These are phyloP conservation scores for Leccinum subgranulosum DNA, from an alignment of 768 basidiomycete species.

Conservation along the genomic window DNA sequence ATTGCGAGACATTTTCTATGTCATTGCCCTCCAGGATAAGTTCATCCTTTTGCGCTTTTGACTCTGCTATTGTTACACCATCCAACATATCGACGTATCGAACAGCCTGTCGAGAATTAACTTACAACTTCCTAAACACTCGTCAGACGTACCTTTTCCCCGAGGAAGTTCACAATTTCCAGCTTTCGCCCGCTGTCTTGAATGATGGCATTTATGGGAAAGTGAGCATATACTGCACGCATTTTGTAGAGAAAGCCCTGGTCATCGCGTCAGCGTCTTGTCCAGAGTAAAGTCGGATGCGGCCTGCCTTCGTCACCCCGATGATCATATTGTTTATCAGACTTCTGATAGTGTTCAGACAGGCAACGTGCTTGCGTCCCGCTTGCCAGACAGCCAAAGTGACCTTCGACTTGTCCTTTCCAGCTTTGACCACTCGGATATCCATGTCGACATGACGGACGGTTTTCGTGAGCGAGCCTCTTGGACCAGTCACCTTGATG, in stretches of 20 bases:
- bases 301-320: constrained; percentile 86
- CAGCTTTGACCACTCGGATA: constrained; percentile 71
- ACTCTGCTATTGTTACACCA: constrained; percentile 82
- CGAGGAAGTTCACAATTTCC: constrained; percentile 94
- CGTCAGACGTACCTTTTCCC: constrained; percentile 71
- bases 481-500: constrained; percentile 88
- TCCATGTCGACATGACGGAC: constrained; percentile 95
- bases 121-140: neutral
- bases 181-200: constrained; percentile 66
- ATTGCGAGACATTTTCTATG: constrained; percentile 96
- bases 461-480: constrained; percentile 90
- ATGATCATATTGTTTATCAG: constrained; percentile 97
- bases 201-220: constrained; percentile 99
- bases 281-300: neutral
- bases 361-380: constrained; percentile 96
- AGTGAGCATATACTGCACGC: constrained; percentile 99
- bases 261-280: constrained; percentile 1
- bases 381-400: constrained; percentile 97
- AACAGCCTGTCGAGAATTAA: constrained; percentile 57
- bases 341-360: constrained; percentile 93
- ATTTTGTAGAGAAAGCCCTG: constrained; percentile 99
- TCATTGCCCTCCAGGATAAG: constrained; percentile 93
- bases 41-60: constrained; percentile 92
- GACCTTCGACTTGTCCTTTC: constrained; percentile 70
- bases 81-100: constrained; percentile 90